Evolutionary conservation across 805 yeast genomes (phyloP), one percentile per base, ranked within the genome.

Genomic region (Zygosaccharomyces gambellarensis): DNA sequence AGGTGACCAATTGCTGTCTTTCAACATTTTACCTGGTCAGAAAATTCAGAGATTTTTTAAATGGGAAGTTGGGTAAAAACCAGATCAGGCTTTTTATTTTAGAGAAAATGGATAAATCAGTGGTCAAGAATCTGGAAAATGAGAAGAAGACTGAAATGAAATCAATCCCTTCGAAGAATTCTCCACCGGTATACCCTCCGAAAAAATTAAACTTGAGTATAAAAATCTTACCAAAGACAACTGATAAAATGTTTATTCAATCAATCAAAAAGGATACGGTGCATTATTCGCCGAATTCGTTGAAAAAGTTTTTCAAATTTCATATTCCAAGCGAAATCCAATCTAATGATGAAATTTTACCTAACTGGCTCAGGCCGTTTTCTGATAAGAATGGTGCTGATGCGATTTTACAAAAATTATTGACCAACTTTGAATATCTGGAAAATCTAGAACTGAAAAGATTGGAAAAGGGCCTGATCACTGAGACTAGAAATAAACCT

Each of bases 361-460:
- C 76, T 5, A 47, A 23, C 17, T 65, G 74, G 74, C 46, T 70
- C 12, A 49, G 51, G 41, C 55, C 48, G 4, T 57, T 45, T 17
- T 57, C 57, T 3, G 46, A 53, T 2, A 53, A 51, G 25, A 42
- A 49, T 7, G 52, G 58, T 12, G 55, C 59, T 2, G 60, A 64
- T 30, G 36, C 46, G 2, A 51, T 59, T 3, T 52, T 72, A 32
- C 50, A 61, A 11, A 53, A 61, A 34, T 56, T 70, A 31, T 60
- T 68, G 27, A 45, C 55, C 5, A 63, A 65, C 25, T 71, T 69
- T 49, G 73, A 71, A 54, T 51, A 51, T 23, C 50, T 69, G 46
- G 76, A 72, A 55, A 64, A 65, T 32, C 59, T 65, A 29, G 71
- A 67, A 50, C 54, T 57, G 36, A 46, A 57, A 46, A 53, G 71